These are phyloP conservation scores for Farysia itapuensis DNA, from an alignment of 1,284 basidiomycete species.

Conservation along the genomic window DNA sequence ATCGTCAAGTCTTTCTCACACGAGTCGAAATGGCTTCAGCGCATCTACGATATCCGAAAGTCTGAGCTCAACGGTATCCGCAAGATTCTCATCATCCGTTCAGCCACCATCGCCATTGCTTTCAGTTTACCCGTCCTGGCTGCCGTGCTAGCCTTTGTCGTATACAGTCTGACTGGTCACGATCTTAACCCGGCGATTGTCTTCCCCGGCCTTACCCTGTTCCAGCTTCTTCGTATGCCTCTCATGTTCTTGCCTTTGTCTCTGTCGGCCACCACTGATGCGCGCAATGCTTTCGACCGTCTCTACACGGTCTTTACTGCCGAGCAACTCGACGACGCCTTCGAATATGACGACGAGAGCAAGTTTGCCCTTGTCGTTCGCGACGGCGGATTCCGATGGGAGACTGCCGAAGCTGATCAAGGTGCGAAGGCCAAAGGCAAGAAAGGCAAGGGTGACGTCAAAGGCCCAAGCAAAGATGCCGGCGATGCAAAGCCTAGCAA, in stretches of 20 bases:
- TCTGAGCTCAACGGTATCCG: slow-evolving; percentile 80
- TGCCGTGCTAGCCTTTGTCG: slow-evolving; percentile 80
- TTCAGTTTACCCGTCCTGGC: slow-evolving; percentile 77
- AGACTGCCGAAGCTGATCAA: slow-evolving; percentile 36
- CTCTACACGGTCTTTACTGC: slow-evolving; percentile 66
- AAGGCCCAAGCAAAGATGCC: not conserved
- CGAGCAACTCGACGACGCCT: slow-evolving; percentile 67
- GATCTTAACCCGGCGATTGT: slow-evolving; percentile 67
- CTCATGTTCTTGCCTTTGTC: slow-evolving; percentile 67
- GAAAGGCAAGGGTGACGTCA: slow-evolving; percentile 5
- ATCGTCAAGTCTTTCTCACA: slow-evolving; percentile 57
- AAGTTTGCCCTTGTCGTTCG: slow-evolving; percentile 31
- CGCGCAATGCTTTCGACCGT: slow-evolving; percentile 50
- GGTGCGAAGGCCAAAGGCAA: slow-evolving; percentile 6
- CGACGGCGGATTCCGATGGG: slow-evolving; percentile 45
- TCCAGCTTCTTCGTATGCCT: slow-evolving; percentile 69
- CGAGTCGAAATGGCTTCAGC: slow-evolving; percentile 62
- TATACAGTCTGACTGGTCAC: slow-evolving; percentile 74
- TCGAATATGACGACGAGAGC: slow-evolving; percentile 67
- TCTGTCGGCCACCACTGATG: slow-evolving; percentile 54
- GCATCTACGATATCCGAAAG: slow-evolving; percentile 71
- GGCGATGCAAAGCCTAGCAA: slow-evolving; percentile 2
- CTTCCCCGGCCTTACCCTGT: slow-evolving; percentile 56
- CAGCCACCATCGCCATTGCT: slow-evolving; percentile 70
- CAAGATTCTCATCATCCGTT: slow-evolving; percentile 71